Base-by-base conservation (phyloP, 495 filamentous ascomycete genomes). In the Hypoxylon subgilvum region DNA sequence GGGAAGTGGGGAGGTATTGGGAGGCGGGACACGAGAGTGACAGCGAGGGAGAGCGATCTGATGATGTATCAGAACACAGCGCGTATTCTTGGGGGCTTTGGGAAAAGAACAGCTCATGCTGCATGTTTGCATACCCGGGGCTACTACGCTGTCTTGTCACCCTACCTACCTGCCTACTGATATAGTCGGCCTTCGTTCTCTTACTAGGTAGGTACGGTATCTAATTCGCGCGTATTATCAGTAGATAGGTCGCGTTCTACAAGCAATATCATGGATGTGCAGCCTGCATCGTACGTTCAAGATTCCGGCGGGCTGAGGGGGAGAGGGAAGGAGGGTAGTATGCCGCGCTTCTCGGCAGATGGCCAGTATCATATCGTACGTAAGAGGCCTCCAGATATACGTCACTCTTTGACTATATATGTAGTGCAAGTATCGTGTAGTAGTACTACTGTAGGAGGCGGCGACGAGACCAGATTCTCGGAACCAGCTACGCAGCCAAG, bases 71-170 rank as follows among this genome's bases (percentile, higher is more conserved):
- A 57, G 53, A 57, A 53, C 27, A 57, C 49, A 48, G 47, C 48
- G 48, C 53, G 47, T 31, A 8, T 46, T 31, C 47, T 63, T 52
- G 60, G 60, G 60, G 60, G 47, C 53, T 52, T 42, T 51, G 34
- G 57, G 56, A n/a, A n/a, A n/a, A n/a, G 53, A 52, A 52, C 53
- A 63, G 52, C 60, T 63, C 53, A 57, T 49, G 44, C 25, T 57
- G 52, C 52, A 56, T 47, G 46, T 56, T 46, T 45, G 41, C 47
- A 63, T 57, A 42, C 36, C 53, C 32, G 53, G 53, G 36, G 52
- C 48, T 63, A 49, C 60, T 57, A 63, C 60, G 49, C 52, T 63
- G 31, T 51, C 43, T 53, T 57, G 52, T 44, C 42, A 63, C 53
- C 60, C 53, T 63, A 35, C 31, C 27, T 30, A 10, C 27, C 27